phyloP scores from a whole-genome alignment of 495 filamentous ascomycete genomes.

The Jackrogersella multiformis region DNA sequence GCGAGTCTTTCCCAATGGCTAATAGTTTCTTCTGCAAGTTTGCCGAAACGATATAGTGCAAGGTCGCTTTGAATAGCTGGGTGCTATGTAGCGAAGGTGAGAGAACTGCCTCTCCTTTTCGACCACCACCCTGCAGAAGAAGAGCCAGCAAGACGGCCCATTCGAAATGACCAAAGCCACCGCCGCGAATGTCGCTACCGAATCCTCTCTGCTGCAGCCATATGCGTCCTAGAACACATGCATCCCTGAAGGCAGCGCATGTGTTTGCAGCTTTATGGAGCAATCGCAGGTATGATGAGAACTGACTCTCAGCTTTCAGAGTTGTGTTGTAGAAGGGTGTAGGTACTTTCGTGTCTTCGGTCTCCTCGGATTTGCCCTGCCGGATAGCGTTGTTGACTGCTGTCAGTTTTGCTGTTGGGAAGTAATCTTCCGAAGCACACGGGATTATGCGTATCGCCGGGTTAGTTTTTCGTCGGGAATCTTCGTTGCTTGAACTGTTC shows the following conservation, averaged over 20 bases:
- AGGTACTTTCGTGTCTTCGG: slow-evolving; percentile 56
- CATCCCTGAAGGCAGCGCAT: slow-evolving; percentile 78
- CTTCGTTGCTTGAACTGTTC: slow-evolving; percentile 5
- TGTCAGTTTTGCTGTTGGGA: slow-evolving; percentile 71
- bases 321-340: slow-evolving; percentile 92
- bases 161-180: slow-evolving; percentile 94
- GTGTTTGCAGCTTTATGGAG: slow-evolving; percentile 70
- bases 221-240: slow-evolving; percentile 82
- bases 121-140: slow-evolving; percentile 77
- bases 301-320: slow-evolving; percentile 77
- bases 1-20: slow-evolving; percentile 54
- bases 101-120: slow-evolving; percentile 73
- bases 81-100: slow-evolving; percentile 85
- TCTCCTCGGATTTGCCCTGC: slow-evolving; percentile 46
- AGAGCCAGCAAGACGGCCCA: slow-evolving; percentile 83
- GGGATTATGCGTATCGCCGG: slow-evolving; percentile 82
- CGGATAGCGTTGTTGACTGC: slow-evolving; percentile 78
- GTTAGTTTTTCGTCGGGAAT: slow-evolving; percentile 46
- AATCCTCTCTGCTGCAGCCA: slow-evolving; percentile 94
- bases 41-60: slow-evolving; percentile 81
- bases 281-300: slow-evolving; percentile 75
- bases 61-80: slow-evolving; percentile 89
- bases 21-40: slow-evolving; percentile 73
- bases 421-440: slow-evolving; percentile 69
- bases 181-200: slow-evolving; percentile 67